phyloP scores from a whole-genome alignment of 2,329 filamentous ascomycete genomes.

The Pseudophaeomoniella oleicola region DNA sequence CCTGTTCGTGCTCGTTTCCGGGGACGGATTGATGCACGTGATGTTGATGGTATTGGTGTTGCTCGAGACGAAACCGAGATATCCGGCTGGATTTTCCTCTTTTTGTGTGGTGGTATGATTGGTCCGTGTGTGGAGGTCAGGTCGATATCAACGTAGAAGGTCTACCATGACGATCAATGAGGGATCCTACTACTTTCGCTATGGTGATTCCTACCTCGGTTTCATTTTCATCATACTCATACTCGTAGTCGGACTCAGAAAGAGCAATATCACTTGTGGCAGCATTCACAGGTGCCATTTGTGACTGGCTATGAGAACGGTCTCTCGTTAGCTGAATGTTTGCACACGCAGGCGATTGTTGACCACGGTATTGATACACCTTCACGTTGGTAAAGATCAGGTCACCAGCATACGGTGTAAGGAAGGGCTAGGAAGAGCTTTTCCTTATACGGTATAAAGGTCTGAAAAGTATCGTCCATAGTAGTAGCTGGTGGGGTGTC shows the following conservation, averaged over 20 bases:
- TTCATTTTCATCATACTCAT: slow-evolving; percentile 40
- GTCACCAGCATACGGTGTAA: too few relatives aligned
- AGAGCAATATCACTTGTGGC: slow-evolving; percentile 9
- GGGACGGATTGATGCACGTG: background rate
- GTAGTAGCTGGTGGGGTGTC: too few relatives aligned
- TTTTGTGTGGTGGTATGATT: slow-evolving; percentile 19
- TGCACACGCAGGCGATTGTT: too few relatives aligned
- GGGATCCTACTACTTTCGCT: background rate
- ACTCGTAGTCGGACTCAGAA: slow-evolving; percentile 41
- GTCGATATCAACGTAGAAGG: slow-evolving; percentile 47
- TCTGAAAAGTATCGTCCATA: too few relatives aligned
- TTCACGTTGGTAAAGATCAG: too few relatives aligned
- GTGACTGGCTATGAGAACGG: too few relatives aligned
- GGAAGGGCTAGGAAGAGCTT: too few relatives aligned
- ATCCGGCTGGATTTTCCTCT: slow-evolving; percentile 4
- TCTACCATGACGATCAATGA: slow-evolving; percentile 18
- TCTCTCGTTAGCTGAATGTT: too few relatives aligned
- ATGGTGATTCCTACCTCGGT: slow-evolving; percentile 29
- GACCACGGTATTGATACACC: too few relatives aligned
- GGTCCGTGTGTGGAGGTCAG: slow-evolving; percentile 31
- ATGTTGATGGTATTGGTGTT: background rate
- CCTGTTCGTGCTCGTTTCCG: background rate
- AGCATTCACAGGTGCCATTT: background rate
- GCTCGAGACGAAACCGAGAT: background rate
- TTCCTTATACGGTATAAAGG: too few relatives aligned